A percentile compares a stretch with the other conserved stretches of the same genome.
Conservation (phyloP, 805 yeast genomes). For the Saturnispora mendoncae region DNA sequence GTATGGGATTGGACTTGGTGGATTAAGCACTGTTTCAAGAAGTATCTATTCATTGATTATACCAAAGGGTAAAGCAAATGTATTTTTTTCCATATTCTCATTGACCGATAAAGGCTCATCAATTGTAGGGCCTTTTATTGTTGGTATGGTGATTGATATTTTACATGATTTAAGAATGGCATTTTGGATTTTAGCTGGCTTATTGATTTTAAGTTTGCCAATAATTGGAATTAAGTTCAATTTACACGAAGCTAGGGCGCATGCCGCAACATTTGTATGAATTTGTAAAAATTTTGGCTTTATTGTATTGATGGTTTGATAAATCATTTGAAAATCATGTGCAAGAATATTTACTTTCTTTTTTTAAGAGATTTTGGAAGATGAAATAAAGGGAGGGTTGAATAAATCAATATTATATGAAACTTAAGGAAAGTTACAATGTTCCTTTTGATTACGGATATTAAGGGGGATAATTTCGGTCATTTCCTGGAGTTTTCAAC, state of each 20-base stretch:
- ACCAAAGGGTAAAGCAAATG: constrained; percentile 67
- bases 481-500: too few species aligned
- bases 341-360: too few species aligned
- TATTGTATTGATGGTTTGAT: too few species aligned
- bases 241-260: constrained; percentile 47
- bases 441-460: too few species aligned
- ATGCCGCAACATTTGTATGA: constrained; percentile 1
- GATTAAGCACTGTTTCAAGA: constrained; percentile 59
- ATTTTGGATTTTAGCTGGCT: constrained; percentile 50
- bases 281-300: constrained; percentile 12
- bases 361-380: too few species aligned
- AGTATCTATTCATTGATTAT: constrained; percentile 60
- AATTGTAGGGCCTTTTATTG: constrained; percentile 60
- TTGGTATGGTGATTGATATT: constrained; percentile 63
- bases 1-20: constrained; percentile 73
- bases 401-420: too few species aligned
- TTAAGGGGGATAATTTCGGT: too few species aligned
- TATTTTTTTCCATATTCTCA: constrained; percentile 66
- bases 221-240: constrained; percentile 42
- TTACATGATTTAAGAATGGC: constrained; percentile 70
- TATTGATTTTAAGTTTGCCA: constrained; percentile 49
- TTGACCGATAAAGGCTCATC: constrained; percentile 78
- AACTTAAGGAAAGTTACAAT: too few species aligned
- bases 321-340: too few species aligned
- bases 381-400: too few species aligned